Evolutionary conservation across 2,329 filamentous ascomycete genomes (phyloP), one percentile per base, ranked within the genome.

Genomic region (Zarea fungicola): DNA sequence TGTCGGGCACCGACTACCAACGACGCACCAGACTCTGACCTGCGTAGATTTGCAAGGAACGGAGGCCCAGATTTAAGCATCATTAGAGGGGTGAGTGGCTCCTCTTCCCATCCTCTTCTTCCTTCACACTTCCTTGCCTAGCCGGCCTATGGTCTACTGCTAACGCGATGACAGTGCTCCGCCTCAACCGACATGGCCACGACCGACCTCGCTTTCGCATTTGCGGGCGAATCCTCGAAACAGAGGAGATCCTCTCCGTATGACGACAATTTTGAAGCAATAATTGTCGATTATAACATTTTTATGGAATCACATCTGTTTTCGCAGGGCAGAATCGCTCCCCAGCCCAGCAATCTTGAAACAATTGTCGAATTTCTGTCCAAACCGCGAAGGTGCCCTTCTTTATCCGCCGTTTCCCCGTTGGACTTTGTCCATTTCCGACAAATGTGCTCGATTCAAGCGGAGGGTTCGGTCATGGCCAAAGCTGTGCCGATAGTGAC

Each of bases 281-380:
- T 67, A 42, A 53, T 72, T 37, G 62, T 64, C 46, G 63, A 72
- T 48, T 35, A 62, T 52, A 49, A 49, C 13, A 53, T 71, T 32
- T 63, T 65, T 43, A 53, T 62, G 1, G 10, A 41, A 11, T 35
- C 35, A 22, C 25, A 18, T 10, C 3, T 25, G 14, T 9, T 34
- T 8, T 4, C 8, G 3, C 10, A 32, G n/a, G 14, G 10, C 2
- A 3, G 14, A 9, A 35, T 10, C 18, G 26, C 34, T n/a, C 58
- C 36, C 5, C n/a, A 41, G 7, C 44, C 36, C 8, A 11, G 7
- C 9, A 48, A 48, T 22, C n/a, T 48, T 4, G 36, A 34, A 7
- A 22, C 32, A 8, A 48, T 48, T 34, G 8, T 26, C n/a, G 3
- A 32, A 7, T 9, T 1, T 3, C 7, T 48, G 19, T 3, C 36